A percentile compares a stretch with the other conserved stretches of the same genome.
These are phyloP conservation scores for Sugiyamaella chiloensis DNA, from an alignment of 805 yeast species.

Conservation along the genomic window DNA sequence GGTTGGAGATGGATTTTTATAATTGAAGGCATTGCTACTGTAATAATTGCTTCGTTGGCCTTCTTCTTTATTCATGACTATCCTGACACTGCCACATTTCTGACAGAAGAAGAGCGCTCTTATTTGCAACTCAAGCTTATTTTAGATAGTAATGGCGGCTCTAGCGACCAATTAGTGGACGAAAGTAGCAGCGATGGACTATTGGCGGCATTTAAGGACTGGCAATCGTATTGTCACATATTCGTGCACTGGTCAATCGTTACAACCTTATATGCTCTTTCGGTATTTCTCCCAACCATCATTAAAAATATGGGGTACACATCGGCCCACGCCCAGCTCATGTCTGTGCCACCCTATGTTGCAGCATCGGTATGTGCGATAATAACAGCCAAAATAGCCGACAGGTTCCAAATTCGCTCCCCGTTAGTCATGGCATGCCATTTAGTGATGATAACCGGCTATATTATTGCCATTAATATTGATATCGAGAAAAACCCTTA, in stretches of 20 bases:
- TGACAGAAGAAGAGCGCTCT: conserved; percentile 41
- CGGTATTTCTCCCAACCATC: conserved; percentile 44
- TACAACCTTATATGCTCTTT: conserved; percentile 15
- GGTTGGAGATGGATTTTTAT: conserved; percentile 43
- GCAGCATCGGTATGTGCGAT: conserved; percentile 34
- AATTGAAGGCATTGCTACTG: conserved; percentile 41
- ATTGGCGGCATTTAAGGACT: conserved; percentile 15
- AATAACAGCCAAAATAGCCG: conserved; percentile 24
- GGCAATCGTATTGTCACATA: conserved; percentile 5
- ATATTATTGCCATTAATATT: conserved; percentile 45
- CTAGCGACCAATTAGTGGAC: background rate
- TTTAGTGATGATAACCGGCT: conserved; percentile 35
- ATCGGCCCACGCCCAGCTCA: conserved; percentile 41
- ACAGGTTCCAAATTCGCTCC: conserved; percentile 35
- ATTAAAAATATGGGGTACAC: conserved; percentile 41
- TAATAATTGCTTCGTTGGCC: conserved; percentile 32
- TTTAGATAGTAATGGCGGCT: background rate
- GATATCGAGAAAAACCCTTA: conserved; percentile 36
- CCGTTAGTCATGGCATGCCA: conserved; percentile 28
- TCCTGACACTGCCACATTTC: conserved; percentile 55
- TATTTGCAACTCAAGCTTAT: conserved; percentile 51
- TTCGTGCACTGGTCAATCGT: background rate
- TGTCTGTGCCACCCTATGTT: conserved; percentile 45
- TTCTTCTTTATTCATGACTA: conserved; percentile 41
- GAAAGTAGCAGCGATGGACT: conserved; percentile 1